Conservation (phyloP, 2,329 filamentous ascomycete species). For the Akanthomyces dipterigenus region DNA sequence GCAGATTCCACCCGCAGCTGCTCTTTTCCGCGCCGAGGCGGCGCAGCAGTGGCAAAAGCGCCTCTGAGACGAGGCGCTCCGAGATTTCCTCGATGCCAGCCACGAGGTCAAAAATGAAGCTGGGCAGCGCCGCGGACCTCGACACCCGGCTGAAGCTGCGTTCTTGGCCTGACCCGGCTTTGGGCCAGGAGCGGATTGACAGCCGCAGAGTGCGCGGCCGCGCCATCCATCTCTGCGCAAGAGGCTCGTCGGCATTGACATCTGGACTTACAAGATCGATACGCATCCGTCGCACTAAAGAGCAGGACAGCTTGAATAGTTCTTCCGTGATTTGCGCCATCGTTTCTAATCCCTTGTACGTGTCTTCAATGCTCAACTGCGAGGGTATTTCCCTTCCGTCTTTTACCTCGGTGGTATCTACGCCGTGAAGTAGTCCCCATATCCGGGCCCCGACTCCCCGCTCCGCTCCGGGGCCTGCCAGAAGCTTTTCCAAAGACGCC, state of each 20-base stretch:
- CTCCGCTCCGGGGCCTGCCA: conserved; percentile 63
- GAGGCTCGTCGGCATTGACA: conserved; percentile 24
- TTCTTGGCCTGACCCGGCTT: conserved; percentile 34
- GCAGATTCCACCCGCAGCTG: conserved; percentile 63
- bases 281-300: conserved; percentile 72
- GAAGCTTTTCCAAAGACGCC: conserved; percentile 57
- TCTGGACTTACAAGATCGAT: conserved; percentile 60
- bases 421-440: conserved; percentile 75
- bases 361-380: conserved; percentile 94
- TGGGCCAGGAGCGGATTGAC: conserved; percentile 58
- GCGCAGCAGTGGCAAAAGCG: conserved; percentile 64
- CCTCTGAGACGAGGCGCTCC: conserved; percentile 62
- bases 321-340: conserved; percentile 59
- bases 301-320: conserved; percentile 59
- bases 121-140: conserved; percentile 65
- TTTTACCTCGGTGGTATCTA: conserved; percentile 69
- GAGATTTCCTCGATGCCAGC: conserved; percentile 54
- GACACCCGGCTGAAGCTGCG: conserved; percentile 65
- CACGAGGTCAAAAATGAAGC: conserved; percentile 61
- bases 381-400: conserved; percentile 65
- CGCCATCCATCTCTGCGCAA: conserved; percentile 59
- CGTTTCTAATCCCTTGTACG: conserved; percentile 66
- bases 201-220: conserved; percentile 76
- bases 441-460: conserved; percentile 64
- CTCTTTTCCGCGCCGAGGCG: conserved; percentile 51